Evolutionary conservation across 2,329 filamentous ascomycete species (phyloP).

Genomic region (Emericellopsis atlantica): DNA sequence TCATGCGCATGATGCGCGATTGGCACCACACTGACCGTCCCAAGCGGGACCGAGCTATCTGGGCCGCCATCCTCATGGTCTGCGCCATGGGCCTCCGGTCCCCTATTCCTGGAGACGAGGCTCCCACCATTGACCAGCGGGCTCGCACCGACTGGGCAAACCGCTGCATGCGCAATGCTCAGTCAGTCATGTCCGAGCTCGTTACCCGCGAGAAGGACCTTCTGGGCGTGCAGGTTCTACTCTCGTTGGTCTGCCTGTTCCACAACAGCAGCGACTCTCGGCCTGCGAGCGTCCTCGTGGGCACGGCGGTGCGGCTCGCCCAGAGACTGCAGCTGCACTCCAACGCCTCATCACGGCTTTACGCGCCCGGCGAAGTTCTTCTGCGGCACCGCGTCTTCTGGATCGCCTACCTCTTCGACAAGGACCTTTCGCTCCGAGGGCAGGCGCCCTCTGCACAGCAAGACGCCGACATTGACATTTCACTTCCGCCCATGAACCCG

Average conservation of each 20-base stretch:
- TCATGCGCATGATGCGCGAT: slow-evolving; percentile 19
- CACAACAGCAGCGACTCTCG: slow-evolving; percentile 21
- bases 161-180: slow-evolving; percentile 22
- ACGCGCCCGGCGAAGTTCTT: slow-evolving; percentile 15
- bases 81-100: slow-evolving; percentile 21
- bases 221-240: slow-evolving; percentile 22
- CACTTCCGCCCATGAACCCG: slow-evolving; percentile 16
- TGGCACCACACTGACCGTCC: slow-evolving; percentile 16
- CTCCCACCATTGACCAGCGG: neutral
- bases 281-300: slow-evolving; percentile 22
- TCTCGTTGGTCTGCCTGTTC: slow-evolving; percentile 24
- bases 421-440: slow-evolving; percentile 22
- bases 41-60: slow-evolving; percentile 12
- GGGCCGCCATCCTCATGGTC: slow-evolving; percentile 25
- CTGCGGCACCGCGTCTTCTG: slow-evolving; percentile 25
- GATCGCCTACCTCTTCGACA: slow-evolving; percentile 26
- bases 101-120: slow-evolving; percentile 2
- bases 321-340: slow-evolving; percentile 22
- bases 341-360: slow-evolving; percentile 9
- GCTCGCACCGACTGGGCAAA: slow-evolving; percentile 10
- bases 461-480: slow-evolving; percentile 26
- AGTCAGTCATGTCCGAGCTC: slow-evolving; percentile 22
- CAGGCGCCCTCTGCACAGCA: slow-evolving; percentile 23
- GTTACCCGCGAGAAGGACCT: slow-evolving; percentile 22
- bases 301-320: slow-evolving; percentile 23